Evolutionary conservation across 768 basidiomycete genomes (phyloP).

Genomic region (Trametes sanguinea): DNA sequence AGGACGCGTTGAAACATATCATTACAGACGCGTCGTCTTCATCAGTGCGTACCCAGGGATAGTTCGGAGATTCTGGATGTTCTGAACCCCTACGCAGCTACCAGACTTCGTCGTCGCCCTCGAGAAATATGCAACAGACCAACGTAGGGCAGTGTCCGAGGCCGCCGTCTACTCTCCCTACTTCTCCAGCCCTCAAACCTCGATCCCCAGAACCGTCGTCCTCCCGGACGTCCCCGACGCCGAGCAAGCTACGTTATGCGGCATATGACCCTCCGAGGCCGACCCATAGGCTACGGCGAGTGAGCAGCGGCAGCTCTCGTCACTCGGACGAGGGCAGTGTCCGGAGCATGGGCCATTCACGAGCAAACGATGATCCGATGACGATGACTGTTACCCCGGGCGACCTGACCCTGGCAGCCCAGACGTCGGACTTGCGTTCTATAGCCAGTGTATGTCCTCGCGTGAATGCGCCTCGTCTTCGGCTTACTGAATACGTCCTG

Average conservation of each 20-base stretch:
- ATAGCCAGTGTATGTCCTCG: conserved; percentile 26
- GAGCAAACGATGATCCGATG: conserved; percentile 24
- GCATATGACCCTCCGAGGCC: conserved; percentile 68
- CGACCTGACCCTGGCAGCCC: conserved; percentile 46
- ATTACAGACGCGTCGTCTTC: conserved; percentile 51
- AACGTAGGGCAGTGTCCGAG: not conserved
- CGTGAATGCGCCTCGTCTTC: not conserved
- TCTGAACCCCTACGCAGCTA: conserved; percentile 45
- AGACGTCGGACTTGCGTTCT: conserved; percentile 35
- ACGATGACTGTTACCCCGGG: conserved; percentile 43
- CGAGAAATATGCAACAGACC: conserved; percentile 31
- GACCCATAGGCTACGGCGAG: conserved; percentile 45
- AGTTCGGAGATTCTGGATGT: not conserved
- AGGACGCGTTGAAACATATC: conserved; percentile 47
- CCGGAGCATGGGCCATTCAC: conserved; percentile 32
- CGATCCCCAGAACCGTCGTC: conserved; percentile 24
- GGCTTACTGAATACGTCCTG: not conserved
- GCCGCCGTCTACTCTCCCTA: conserved; percentile 9
- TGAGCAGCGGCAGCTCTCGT: conserved; percentile 40
- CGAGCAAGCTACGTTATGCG: conserved; percentile 62
- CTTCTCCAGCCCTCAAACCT: conserved; percentile 15
- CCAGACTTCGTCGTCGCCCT: conserved; percentile 68
- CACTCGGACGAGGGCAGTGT: conserved; percentile 40
- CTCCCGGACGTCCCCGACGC: conserved; percentile 32
- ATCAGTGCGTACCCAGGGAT: conserved; percentile 46